A percentile compares a stretch with the other conserved stretches of the same genome.
phyloP scores from a whole-genome alignment of 495 filamentous ascomycete genomes.

The Bacidia rubella region DNA sequence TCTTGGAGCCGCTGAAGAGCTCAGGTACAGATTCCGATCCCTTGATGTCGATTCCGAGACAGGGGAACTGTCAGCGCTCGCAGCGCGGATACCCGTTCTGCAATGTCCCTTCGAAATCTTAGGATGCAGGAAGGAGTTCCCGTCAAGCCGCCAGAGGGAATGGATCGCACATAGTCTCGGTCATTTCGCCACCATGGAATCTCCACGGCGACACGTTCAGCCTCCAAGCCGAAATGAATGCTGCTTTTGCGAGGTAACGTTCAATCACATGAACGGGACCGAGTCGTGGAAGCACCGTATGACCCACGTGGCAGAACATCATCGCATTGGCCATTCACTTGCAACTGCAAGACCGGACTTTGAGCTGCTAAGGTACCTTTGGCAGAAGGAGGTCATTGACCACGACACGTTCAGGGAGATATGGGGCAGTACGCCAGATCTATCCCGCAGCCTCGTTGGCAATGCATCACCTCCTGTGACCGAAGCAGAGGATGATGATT shows the following conservation, averaged over 20 bases:
- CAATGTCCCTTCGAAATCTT: conserved; percentile 12
- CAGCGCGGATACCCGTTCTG: background rate
- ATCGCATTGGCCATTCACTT: conserved; percentile 9
- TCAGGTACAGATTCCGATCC: background rate
- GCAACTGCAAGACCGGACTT: conserved; percentile 15
- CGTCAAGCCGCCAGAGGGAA: background rate
- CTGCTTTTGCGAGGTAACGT: conserved; percentile 11
- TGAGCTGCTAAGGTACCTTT: conserved; percentile 13
- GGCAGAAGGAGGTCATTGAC: conserved; percentile 9
- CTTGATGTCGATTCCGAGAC: background rate
- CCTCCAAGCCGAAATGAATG: conserved; percentile 12
- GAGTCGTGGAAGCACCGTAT: conserved; percentile 12
- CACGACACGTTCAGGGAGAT: conserved; percentile 8
- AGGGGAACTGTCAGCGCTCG: background rate
- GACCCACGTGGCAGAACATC: conserved; percentile 15
- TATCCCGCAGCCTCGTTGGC: background rate
- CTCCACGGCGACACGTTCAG: background rate
- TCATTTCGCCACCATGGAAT: conserved; percentile 1
- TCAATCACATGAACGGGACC: background rate
- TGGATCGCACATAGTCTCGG: conserved; percentile 14
- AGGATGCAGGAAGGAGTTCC: conserved; percentile 7
- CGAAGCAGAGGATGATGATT: background rate
- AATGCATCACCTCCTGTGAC: conserved; percentile 5
- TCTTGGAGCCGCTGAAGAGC: background rate
- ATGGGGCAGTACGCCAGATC: conserved; percentile 6